Evolutionary conservation across 1,284 basidiomycete genomes (phyloP).

Genomic region (Trichosporon coremiiforme): DNA sequence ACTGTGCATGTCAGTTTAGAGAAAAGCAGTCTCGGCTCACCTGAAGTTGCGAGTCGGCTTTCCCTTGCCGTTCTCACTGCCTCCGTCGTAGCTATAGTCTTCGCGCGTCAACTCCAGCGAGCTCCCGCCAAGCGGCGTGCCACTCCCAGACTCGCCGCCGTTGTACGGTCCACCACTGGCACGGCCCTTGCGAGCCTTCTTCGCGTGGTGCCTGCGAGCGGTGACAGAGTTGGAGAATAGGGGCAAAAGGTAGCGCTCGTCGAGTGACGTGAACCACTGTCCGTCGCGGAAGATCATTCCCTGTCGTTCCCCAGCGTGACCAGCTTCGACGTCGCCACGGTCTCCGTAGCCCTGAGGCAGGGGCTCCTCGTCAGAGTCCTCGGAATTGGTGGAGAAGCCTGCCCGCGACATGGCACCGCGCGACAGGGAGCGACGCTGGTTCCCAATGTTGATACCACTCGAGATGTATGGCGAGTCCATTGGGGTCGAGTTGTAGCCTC

Average conservation of each 20-base stretch:
- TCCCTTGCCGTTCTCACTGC: slow-evolving; percentile 55
- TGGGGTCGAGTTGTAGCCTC: slow-evolving; percentile 29
- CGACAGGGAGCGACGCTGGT: slow-evolving; percentile 3
- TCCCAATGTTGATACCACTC: not conserved
- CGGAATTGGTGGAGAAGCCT: slow-evolving; percentile 51
- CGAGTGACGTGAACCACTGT: slow-evolving; percentile 94
- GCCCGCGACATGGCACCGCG: slow-evolving; percentile 35
- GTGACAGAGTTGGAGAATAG: slow-evolving; percentile 93
- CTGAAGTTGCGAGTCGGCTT: slow-evolving; percentile 51
- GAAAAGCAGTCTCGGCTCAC: slow-evolving; percentile 35
- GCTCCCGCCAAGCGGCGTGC: slow-evolving; percentile 37
- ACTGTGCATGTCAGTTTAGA: slow-evolving; percentile 28
- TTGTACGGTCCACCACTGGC: slow-evolving; percentile 37
- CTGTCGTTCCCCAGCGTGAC: slow-evolving; percentile 29
- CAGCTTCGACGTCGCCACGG: slow-evolving; percentile 61
- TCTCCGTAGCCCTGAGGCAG: slow-evolving; percentile 60
- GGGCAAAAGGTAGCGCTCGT: slow-evolving; percentile 91
- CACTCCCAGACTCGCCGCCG: slow-evolving; percentile 39
- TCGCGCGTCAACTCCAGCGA: slow-evolving; percentile 43
- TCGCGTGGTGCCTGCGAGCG: slow-evolving; percentile 80
- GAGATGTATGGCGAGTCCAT: slow-evolving; percentile 43
- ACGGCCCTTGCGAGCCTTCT: slow-evolving; percentile 61
- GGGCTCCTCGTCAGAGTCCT: slow-evolving; percentile 74
- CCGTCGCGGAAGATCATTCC: slow-evolving; percentile 61
- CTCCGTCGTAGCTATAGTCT: slow-evolving; percentile 40